A percentile compares a stretch with the other conserved stretches of the same genome.
phyloP scores from a whole-genome alignment of 1,284 basidiomycete genomes.

The Fomitopsis pinicola region DNA sequence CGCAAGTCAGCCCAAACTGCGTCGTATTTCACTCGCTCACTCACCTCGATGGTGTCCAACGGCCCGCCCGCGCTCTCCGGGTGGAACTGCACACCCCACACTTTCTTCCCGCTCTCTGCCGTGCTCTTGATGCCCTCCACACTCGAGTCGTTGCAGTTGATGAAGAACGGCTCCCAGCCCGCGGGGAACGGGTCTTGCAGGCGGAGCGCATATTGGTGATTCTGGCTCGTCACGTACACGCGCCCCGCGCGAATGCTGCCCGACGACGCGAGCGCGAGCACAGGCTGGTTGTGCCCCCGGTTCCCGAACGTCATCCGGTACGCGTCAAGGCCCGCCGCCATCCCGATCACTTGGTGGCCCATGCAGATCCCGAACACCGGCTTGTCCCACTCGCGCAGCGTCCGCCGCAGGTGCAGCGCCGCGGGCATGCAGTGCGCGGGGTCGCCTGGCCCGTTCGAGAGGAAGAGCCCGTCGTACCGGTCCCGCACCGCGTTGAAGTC shows the following conservation, averaged over 20 bases:
- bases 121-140: conserved; percentile 98
- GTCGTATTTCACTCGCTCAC: conserved; percentile 12
- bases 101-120: conserved; percentile 75
- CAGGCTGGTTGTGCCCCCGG: conserved; percentile 99
- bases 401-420: conserved; percentile 74
- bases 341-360: conserved; percentile 97
- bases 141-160: conserved; percentile 96
- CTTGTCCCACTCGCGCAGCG: conserved; percentile 84
- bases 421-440: conserved; percentile 89
- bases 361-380: conserved; percentile 99
- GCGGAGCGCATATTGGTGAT: conserved; percentile 93
- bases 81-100: conserved; percentile 98
- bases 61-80: conserved; percentile 92
- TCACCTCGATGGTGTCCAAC: conserved; percentile 87
- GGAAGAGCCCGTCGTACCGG: conserved; percentile 92
- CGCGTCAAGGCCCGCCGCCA: conserved; percentile 94
- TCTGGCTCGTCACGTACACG: conserved; percentile 96
- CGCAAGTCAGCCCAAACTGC: conserved; percentile 3
- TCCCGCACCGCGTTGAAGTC: conserved; percentile 92
- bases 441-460: conserved; percentile 96
- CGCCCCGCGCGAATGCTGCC: conserved; percentile 93
- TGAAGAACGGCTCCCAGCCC: conserved; percentile 97
- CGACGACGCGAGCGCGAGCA: conserved; percentile 86
- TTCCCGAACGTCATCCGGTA: conserved; percentile 98
- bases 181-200: conserved; percentile 90